These are phyloP conservation scores for Ballota nigra DNA, from an alignment of 257 asterid genomes.

Conservation along the genomic window DNA sequence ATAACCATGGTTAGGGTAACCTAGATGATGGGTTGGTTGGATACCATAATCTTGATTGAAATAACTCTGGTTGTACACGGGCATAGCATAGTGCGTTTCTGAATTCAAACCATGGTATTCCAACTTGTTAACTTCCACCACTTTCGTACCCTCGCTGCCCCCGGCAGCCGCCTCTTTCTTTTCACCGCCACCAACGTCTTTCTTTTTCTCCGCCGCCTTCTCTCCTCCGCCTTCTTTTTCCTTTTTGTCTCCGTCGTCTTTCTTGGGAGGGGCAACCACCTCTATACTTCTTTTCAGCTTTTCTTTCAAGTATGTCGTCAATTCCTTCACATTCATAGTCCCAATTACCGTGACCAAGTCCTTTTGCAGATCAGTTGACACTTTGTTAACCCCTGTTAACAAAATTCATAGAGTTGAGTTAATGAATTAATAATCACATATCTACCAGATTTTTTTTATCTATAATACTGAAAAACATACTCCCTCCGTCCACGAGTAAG, in stretches of 20 bases:
- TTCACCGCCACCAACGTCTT: constrained; percentile 25
- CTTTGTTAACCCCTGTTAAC: constrained; percentile 60
- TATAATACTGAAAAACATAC: too few relatives aligned
- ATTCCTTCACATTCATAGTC: constrained; percentile 71
- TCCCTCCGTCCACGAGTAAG: too few relatives aligned
- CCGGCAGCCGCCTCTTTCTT: constrained; percentile 21
- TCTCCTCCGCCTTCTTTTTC: constrained; percentile 34
- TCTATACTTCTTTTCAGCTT: constrained; percentile 59
- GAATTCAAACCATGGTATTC: constrained; percentile 48
- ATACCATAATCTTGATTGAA: constrained; percentile 59
- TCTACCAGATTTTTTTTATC: too few relatives aligned
- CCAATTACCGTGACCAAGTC: constrained; percentile 76
- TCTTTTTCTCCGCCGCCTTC: constrained; percentile 21
- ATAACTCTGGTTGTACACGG: constrained; percentile 52
- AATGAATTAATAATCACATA: too few relatives aligned
- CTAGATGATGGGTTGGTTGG: constrained; percentile 22
- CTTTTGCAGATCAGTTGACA: constrained; percentile 47
- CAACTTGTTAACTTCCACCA: constrained; percentile 46
- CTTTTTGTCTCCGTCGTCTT: constrained; percentile 48
- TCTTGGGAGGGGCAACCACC: constrained; percentile 61
- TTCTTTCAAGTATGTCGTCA: constrained; percentile 55
- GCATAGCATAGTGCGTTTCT: constrained; percentile 46
- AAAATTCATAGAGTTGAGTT: neutral
- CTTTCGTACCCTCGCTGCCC: constrained; percentile 31
- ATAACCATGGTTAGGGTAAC: constrained; percentile 25